These are phyloP conservation scores for Trichoderma brevicompactum DNA, from an alignment of 2,329 filamentous ascomycete species.

Conservation along the genomic window DNA sequence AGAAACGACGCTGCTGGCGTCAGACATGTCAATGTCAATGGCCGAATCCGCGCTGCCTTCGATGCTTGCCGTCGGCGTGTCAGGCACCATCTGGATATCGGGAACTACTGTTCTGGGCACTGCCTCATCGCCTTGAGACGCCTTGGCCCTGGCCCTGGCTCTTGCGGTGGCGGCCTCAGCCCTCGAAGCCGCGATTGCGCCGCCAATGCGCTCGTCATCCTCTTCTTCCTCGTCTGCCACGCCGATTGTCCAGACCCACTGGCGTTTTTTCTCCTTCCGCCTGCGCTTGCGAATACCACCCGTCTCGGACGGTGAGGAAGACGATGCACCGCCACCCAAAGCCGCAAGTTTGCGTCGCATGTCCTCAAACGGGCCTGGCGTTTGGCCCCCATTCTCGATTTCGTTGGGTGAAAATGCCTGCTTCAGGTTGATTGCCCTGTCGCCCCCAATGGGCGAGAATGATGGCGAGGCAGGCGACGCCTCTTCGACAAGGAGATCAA, in stretches of 20 bases:
- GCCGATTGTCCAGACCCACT: constrained; percentile 70
- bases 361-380: constrained; percentile 66
- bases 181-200: constrained; percentile 48
- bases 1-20: constrained; percentile 47
- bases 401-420: constrained; percentile 59
- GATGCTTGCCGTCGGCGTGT: constrained; percentile 49
- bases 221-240: constrained; percentile 54
- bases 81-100: constrained; percentile 31
- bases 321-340: constrained; percentile 42
- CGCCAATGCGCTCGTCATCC: constrained; percentile 49
- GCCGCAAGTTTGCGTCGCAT: constrained; percentile 62
- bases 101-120: constrained; percentile 2
- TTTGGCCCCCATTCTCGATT: constrained; percentile 64
- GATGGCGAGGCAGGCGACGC: constrained; percentile 53
- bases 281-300: constrained; percentile 59
- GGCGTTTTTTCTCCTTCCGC: constrained; percentile 62
- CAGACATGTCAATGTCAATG: constrained; percentile 57
- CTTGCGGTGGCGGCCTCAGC: constrained; percentile 38
- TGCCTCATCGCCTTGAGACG: constrained; percentile 12
- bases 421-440: constrained; percentile 53
- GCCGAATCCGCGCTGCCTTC: constrained; percentile 41
- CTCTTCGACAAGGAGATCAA: constrained; percentile 65
- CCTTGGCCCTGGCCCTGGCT: constrained; percentile 30
- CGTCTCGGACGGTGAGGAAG: constrained; percentile 43
- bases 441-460: constrained; percentile 40